Percentiles rank a stretch among this genome's conserved stretches.
phyloP scores from a whole-genome alignment of 176 grass and related monocot genomes.

The Musa itinerans region DNA sequence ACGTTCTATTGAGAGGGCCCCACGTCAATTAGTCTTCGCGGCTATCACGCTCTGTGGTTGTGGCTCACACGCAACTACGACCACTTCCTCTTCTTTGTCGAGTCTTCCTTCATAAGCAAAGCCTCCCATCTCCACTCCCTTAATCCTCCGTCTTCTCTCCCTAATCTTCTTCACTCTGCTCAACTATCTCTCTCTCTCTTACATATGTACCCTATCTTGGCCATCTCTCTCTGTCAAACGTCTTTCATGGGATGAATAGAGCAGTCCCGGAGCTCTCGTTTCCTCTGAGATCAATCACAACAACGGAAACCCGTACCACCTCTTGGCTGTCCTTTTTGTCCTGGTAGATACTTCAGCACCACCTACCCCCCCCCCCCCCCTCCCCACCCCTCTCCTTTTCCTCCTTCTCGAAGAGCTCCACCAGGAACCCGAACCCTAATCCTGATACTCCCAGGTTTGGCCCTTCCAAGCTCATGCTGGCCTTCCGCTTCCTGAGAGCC shows the following conservation, averaged over 20 bases:
- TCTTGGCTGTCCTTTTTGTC: too few relatives aligned
- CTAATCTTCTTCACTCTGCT: background rate
- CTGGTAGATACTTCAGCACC: background rate
- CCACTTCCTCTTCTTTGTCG: too few relatives aligned
- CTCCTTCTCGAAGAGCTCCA: background rate
- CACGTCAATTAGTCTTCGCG: background rate
- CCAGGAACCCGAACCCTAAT: background rate
- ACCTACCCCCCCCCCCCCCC: background rate
- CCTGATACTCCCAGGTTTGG: background rate
- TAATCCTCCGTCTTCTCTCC: background rate
- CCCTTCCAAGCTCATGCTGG: background rate
- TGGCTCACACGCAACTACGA: too few relatives aligned
- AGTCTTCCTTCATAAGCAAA: background rate
- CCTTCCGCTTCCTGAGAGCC: constrained; percentile 2
- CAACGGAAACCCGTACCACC: background rate
- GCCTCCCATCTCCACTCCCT: background rate
- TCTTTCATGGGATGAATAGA: background rate
- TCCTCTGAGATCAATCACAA: too few relatives aligned
- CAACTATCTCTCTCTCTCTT: background rate
- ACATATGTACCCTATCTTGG: background rate
- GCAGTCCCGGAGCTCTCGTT: too few relatives aligned
- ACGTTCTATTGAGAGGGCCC: too few relatives aligned
- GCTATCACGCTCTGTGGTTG: background rate
- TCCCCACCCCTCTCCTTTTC: too few relatives aligned
- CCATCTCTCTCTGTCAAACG: too few relatives aligned